A percentile compares a stretch with the other conserved stretches of the same genome.
These are phyloP conservation scores for Fibroporia radiculosa DNA, from an alignment of 768 basidiomycete species.

Conservation along the genomic window DNA sequence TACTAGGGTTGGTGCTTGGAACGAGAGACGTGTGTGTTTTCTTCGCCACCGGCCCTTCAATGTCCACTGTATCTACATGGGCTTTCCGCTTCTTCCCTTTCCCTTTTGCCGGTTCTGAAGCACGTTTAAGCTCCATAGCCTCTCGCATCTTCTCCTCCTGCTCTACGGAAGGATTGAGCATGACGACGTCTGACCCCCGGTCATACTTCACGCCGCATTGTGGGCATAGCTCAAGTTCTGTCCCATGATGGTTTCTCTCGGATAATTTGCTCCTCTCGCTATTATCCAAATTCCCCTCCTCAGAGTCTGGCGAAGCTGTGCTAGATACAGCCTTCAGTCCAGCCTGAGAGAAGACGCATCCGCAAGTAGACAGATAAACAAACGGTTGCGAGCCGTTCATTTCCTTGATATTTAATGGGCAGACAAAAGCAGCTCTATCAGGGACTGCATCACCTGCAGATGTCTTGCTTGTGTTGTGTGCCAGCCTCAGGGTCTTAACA, in stretches of 20 bases:
- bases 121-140: conserved; percentile 50
- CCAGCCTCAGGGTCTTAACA: conserved; percentile 75
- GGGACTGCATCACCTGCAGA: conserved; percentile 28
- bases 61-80: conserved; percentile 25
- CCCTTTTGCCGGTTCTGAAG: conserved; percentile 45
- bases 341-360: conserved; percentile 85
- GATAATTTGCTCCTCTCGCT: conserved; percentile 22
- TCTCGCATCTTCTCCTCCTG: conserved; percentile 53
- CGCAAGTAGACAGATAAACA: conserved; percentile 78
- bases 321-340: conserved; percentile 63
- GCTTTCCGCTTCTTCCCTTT: conserved; percentile 59
- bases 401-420: conserved; percentile 87
- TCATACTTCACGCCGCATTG: conserved; percentile 71
- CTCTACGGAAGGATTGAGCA: conserved; percentile 64
- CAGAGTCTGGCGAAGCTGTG: conserved; percentile 22
- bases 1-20: conserved; percentile 43
- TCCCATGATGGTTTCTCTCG: conserved; percentile 19
- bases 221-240: conserved; percentile 57
- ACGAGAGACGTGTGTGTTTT: conserved; percentile 35
- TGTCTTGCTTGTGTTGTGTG: conserved; percentile 48
- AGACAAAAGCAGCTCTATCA: conserved; percentile 71
- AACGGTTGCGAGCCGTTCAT: conserved; percentile 92
- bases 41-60: conserved; percentile 28
- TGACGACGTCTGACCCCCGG: conserved; percentile 42
- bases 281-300: conserved; percentile 18